These are phyloP conservation scores for Endothia cerciana DNA, from an alignment of 2,329 filamentous ascomycete genomes.

Conservation along the genomic window DNA sequence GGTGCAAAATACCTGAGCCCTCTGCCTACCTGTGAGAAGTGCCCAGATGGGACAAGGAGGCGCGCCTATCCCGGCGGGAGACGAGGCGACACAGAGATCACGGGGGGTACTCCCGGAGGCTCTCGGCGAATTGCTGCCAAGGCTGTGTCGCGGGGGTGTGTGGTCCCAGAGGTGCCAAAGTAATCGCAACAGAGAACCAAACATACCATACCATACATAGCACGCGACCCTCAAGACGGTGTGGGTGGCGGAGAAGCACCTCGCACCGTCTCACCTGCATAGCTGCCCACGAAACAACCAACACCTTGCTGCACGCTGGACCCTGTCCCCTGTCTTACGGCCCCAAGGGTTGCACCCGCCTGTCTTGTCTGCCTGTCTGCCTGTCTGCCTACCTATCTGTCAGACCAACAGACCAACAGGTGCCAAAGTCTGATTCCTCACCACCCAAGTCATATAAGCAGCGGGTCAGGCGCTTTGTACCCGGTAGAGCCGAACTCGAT, in stretches of 20 bases:
- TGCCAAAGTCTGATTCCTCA: too few species aligned
- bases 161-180: too few species aligned
- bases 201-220: too few species aligned
- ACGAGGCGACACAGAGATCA: neutral
- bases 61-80: neutral
- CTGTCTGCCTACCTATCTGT: neutral
- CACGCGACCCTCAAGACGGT: too few species aligned
- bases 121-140: conserved; percentile 7
- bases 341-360: conserved; percentile 15
- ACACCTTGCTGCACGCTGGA: neutral
- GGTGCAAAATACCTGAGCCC: neutral
- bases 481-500: conserved; percentile 12
- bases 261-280: conserved; percentile 1
- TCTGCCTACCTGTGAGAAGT: neutral
- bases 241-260: neutral
- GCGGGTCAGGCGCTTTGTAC: conserved; percentile 12
- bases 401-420: too few species aligned
- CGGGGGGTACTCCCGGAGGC: neutral
- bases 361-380: neutral
- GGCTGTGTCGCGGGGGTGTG: too few species aligned
- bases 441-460: too few species aligned
- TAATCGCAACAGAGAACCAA: neutral
- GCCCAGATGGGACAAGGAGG: neutral
- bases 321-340: conserved; percentile 17
- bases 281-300: neutral